These are phyloP conservation scores for Lonicera japonica DNA, from an alignment of 129 eudicot species.

Conservation along the genomic window DNA sequence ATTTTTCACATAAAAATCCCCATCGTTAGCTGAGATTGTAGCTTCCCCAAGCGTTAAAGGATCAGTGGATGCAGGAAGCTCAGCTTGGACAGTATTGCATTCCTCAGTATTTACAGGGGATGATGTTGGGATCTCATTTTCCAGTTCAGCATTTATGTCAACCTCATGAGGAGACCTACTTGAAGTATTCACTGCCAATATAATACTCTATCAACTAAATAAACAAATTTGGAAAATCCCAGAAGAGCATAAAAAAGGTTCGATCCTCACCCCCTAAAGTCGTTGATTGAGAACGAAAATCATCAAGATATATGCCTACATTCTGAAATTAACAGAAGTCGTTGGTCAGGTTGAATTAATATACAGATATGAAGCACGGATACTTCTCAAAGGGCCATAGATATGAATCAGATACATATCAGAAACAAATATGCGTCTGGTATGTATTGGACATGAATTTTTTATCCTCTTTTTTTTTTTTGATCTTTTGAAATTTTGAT, in stretches of 20 bases:
- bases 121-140: neutral
- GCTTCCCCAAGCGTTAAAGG: slow-evolving; percentile 42
- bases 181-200: neutral
- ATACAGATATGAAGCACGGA: neutral
- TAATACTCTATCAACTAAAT: neutral
- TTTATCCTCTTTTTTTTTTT: too few species aligned
- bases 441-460: too few species aligned
- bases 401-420: too few species aligned
- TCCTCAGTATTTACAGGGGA: slow-evolving; percentile 16
- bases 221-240: neutral
- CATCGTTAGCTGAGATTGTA: slow-evolving; percentile 27
- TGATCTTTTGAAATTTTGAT: too few species aligned
- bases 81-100: slow-evolving; percentile 8
- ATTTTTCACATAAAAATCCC: slow-evolving; percentile 25
- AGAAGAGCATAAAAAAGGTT: neutral
- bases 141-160: neutral
- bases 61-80: slow-evolving; percentile 16
- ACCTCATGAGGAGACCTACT: neutral
- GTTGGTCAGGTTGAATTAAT: neutral
- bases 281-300: slow-evolving; percentile 28
- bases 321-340: slow-evolving; percentile 28
- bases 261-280: slow-evolving; percentile 31
- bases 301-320: slow-evolving; percentile 30
- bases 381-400: slow-evolving; percentile 4
- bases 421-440: too few species aligned